A percentile compares a stretch with the other conserved stretches of the same genome.
Conservation (phyloP, 2,329 filamentous ascomycete species). For the Fusarium stilboides region DNA sequence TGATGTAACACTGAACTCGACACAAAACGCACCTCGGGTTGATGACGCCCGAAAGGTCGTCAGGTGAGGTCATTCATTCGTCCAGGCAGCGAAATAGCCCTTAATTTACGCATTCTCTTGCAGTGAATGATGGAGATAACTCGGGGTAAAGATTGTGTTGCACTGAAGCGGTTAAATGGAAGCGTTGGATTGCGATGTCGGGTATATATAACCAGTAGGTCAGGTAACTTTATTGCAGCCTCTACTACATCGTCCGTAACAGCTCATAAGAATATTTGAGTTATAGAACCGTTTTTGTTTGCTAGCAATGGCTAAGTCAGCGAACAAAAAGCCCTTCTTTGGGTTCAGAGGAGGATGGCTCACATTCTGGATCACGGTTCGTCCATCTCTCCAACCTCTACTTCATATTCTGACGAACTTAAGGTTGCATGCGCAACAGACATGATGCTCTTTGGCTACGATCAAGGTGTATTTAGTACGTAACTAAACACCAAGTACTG, state of each 20-base stretch:
- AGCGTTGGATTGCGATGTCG: background rate
- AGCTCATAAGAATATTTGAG: background rate
- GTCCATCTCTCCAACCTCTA: background rate
- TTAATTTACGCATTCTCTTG: background rate
- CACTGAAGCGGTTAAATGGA: conserved; percentile 20
- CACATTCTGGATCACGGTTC: conserved; percentile 34
- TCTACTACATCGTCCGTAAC: too few species aligned
- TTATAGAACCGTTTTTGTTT: background rate
- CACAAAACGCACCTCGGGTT: conserved; percentile 5
- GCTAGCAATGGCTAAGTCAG: background rate
- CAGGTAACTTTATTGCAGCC: background rate
- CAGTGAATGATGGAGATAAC: conserved; percentile 1
- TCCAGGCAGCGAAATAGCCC: conserved; percentile 7
- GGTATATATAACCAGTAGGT: background rate
- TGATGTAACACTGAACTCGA: background rate
- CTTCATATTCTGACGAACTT: background rate
- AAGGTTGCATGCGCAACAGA: conserved; percentile 33
- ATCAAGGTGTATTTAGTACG: conserved; percentile 26
- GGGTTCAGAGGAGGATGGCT: conserved; percentile 34
- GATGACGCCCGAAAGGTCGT: background rate
- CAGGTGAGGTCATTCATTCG: conserved; percentile 5
- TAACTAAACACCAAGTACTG: fast-evolving
- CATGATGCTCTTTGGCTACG: conserved; percentile 32
- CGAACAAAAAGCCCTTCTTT: conserved; percentile 17
- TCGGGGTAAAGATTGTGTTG: background rate